Conservation (phyloP, 768 basidiomycete genomes). For the Russula foetens region DNA sequence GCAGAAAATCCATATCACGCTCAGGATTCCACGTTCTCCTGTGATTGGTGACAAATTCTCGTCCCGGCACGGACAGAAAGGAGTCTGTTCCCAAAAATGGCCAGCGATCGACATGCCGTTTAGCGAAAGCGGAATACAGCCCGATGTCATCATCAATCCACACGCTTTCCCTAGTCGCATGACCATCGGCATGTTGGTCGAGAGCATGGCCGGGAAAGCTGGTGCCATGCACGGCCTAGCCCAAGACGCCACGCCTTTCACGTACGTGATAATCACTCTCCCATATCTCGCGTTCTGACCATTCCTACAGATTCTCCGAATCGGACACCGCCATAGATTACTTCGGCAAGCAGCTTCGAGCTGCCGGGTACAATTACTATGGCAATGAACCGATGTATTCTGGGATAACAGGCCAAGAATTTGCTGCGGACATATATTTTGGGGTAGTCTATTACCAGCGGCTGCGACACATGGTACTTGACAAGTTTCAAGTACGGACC, state of each 20-base stretch:
- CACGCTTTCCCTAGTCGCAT: conserved; percentile 99
- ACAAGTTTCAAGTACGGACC: conserved; percentile 99
- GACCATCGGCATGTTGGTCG: conserved; percentile 99
- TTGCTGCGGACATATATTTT: conserved; percentile 96
- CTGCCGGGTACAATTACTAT: conserved; percentile 96
- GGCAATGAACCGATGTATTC: conserved; percentile 99
- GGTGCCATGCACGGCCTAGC: conserved; percentile 98
- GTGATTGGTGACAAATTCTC: conserved; percentile 99
- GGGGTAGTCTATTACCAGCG: conserved; percentile 99
- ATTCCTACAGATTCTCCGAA: conserved; percentile 69
- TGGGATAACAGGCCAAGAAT: conserved; percentile 97
- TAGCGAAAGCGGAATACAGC: conserved; percentile 97
- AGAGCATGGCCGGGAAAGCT: conserved; percentile 99
- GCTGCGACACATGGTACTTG: conserved; percentile 97
- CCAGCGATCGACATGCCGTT: conserved; percentile 98
- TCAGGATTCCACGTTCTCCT: conserved; percentile 89
- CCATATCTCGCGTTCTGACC: conserved; percentile 1
- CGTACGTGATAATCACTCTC: conserved; percentile 36
- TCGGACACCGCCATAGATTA: conserved; percentile 96
- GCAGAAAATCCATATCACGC: conserved; percentile 88
- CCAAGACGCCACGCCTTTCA: conserved; percentile 98
- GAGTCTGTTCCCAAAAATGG: conserved; percentile 99
- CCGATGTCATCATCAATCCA: conserved; percentile 98
- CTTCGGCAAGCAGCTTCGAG: conserved; percentile 90
- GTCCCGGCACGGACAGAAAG: conserved; percentile 97